Conservation (phyloP, 2,329 filamentous ascomycete genomes). For the Fusarium penzigii region DNA sequence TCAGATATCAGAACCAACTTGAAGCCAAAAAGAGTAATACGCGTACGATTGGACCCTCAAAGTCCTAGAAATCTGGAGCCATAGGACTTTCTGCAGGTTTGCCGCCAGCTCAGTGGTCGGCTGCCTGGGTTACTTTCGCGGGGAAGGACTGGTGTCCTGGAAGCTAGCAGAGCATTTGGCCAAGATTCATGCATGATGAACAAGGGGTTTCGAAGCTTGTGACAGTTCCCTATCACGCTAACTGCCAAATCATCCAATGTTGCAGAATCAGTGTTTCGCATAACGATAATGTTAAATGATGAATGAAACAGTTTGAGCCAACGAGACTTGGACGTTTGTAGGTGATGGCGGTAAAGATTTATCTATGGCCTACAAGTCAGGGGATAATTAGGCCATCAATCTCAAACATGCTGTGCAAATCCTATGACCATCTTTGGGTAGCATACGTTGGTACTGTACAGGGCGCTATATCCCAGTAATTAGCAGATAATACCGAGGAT, state of each 20-base stretch:
- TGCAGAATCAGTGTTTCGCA: too few species aligned
- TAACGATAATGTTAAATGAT: too few species aligned
- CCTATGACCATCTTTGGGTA: too few species aligned
- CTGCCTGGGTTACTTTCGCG: slow-evolving; percentile 5
- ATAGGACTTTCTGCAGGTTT: slow-evolving; percentile 19
- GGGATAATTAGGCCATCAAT: too few species aligned
- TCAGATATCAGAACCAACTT: not conserved
- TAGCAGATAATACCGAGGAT: too few species aligned
- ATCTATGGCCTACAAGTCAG: too few species aligned
- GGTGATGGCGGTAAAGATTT: too few species aligned
- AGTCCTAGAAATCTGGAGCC: slow-evolving; percentile 16
- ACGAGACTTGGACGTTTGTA: too few species aligned
- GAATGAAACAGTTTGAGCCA: too few species aligned
- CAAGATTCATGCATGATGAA: slow-evolving; percentile 18
- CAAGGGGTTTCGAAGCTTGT: slow-evolving; percentile 25
- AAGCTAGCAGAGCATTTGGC: slow-evolving; percentile 15
- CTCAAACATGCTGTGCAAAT: too few species aligned
- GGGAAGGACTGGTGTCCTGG: slow-evolving; percentile 14
- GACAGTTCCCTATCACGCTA: slow-evolving; percentile 20
- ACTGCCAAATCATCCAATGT: not conserved
- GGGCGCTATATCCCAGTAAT: too few species aligned
- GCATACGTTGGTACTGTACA: too few species aligned
- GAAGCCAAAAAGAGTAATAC: not conserved
- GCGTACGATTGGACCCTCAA: not conserved
- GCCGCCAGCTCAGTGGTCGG: slow-evolving; percentile 7